Evolutionary conservation across 768 basidiomycete species (phyloP), one percentile per base, ranked within the genome.

Genomic region (Termitomyces sp.): DNA sequence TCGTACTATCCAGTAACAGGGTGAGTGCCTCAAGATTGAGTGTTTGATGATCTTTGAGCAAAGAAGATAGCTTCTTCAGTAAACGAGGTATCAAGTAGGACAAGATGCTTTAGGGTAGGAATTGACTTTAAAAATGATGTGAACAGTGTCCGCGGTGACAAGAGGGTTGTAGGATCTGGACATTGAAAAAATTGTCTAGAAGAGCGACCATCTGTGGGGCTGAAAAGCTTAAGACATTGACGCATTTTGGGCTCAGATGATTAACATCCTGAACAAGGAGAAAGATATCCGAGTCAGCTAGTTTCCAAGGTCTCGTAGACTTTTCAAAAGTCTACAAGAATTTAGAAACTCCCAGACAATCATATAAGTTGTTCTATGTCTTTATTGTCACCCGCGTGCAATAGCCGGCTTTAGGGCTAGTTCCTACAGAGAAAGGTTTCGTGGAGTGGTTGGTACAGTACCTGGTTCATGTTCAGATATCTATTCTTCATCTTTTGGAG

Each of bases 21-120:
- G 67, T 47, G 48, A 74, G 60, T n/a, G 64, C 63, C 36, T 71
- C 68, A 24, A 74, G 46, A 46, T 62, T 39, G 5, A 74, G 68
- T 22, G 63, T 59, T 12, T 68, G 66, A 26, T 68, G 49, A 7
- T 56, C 48, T 2, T 8, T 16, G 5, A 74, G 47, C 16, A 76
- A 63, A n/a, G 47, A 26, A 22, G 37, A 47, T 13, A 74, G 43
- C 63, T 20, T 58, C 41, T n/a, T 61, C 49, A 14, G 61, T 48
- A 36, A 74, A 61, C 2, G 61, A 58, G 8, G 70, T 67, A 49
- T 67, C 66, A 2, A 69, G 57, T 34, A 73, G 48, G 7, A 67
- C 27, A 1, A 75, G 63, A 14, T 65, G 66, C 18, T 58, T 62
- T 22, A 76, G 54, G 16, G 42, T 51, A 4, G 4, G 34, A 3